Evolutionary conservation across 164 flowering plant genomes (phyloP).

Genomic region (Vitis rotundifolia): DNA sequence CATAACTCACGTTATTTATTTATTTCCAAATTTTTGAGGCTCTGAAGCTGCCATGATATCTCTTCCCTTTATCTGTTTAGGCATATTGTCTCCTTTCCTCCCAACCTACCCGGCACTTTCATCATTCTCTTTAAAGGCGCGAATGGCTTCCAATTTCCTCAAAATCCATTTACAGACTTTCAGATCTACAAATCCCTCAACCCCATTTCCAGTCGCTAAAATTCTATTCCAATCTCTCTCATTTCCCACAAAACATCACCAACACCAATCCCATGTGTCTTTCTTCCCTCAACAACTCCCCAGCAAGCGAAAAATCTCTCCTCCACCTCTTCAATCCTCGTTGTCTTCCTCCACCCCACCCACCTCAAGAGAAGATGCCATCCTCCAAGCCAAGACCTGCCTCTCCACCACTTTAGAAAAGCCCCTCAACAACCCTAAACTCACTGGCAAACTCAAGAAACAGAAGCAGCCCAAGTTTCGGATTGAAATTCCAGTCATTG

Average conservation of each 20-base stretch:
- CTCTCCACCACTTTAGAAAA: conserved; percentile 62
- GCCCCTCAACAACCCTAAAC: conserved; percentile 74
- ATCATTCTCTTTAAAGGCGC: not conserved
- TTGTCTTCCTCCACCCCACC: conserved; percentile 57
- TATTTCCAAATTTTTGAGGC: conserved; percentile 1
- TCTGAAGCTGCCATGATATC: conserved; percentile 2
- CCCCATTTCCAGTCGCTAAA: conserved; percentile 19
- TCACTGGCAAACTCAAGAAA: conserved; percentile 71
- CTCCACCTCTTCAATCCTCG: conserved; percentile 23
- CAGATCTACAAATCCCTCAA: conserved; percentile 22
- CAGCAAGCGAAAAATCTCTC: conserved; percentile 11
- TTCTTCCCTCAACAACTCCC: conserved; percentile 10
- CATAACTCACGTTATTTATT: no score
- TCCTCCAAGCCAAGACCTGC: conserved; percentile 77
- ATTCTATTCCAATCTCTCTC: conserved; percentile 26
- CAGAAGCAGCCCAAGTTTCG: conserved; percentile 66
- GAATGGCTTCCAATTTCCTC: conserved; percentile 60
- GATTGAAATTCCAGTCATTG: conserved; percentile 77
- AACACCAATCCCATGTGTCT: conserved; percentile 9
- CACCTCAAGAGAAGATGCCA: conserved; percentile 76
- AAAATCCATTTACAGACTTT: conserved; percentile 32
- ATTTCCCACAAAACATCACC: conserved; percentile 12
- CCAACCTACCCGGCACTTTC: not conserved
- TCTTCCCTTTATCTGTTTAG: conserved; percentile 6
- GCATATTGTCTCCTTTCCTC: not conserved